These are phyloP conservation scores for Erodium moschatum DNA, from an alignment of 441 rosid genomes.

Conservation along the genomic window DNA sequence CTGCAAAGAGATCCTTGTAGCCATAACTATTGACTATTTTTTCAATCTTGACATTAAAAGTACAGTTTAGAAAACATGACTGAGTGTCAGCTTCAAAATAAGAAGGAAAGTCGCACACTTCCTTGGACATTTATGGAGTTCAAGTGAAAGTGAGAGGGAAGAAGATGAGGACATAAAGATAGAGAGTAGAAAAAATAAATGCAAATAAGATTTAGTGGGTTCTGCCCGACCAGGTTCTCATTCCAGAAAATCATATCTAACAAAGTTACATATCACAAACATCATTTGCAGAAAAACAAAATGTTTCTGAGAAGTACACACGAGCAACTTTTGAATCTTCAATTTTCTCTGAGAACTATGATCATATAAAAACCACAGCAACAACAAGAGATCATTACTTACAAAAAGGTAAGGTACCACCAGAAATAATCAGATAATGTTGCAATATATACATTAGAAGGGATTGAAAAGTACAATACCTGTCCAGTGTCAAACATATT, in stretches of 20 bases:
- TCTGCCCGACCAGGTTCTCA: no score
- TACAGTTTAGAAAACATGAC: background rate
- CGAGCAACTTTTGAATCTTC: background rate
- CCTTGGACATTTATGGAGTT: background rate
- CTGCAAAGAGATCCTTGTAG: background rate
- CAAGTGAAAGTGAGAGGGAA: background rate
- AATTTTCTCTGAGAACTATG: background rate
- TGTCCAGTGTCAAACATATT: slow-evolving; percentile 97
- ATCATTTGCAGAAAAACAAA: no score
- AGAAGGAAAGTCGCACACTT: no score
- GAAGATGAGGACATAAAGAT: background rate
- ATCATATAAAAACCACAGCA: background rate
- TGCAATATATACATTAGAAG: background rate
- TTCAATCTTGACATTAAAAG: background rate
- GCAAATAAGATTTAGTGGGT: background rate
- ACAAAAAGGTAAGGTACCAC: background rate
- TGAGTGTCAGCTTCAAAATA: background rate
- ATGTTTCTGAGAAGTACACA: background rate
- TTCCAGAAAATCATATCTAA: no score
- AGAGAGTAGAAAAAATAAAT: background rate
- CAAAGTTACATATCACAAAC: no score
- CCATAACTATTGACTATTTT: background rate
- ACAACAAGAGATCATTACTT: background rate
- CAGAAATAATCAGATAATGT: background rate
- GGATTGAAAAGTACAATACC: slow-evolving; percentile 30